Evolutionary conservation across 345 rosid species (phyloP).

Genomic region (Gossypium mustelinum): DNA sequence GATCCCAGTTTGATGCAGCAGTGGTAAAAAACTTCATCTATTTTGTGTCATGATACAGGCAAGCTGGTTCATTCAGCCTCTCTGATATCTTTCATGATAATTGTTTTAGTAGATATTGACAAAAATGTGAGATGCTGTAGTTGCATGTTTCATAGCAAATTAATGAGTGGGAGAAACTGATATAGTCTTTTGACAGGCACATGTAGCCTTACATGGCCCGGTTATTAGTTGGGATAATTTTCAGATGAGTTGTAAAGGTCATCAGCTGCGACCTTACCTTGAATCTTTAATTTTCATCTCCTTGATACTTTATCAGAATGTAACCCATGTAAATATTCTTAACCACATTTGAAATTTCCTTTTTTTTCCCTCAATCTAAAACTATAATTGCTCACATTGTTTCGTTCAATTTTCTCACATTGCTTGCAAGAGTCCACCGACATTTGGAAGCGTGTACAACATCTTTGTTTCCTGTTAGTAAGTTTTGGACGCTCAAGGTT

Average conservation of each 20-base stretch:
- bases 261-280: neutral
- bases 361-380: neutral
- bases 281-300: neutral
- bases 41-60: too few relatives aligned
- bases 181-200: slow-evolving; percentile 6
- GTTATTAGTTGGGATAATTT: neutral
- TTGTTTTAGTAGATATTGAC: too few relatives aligned
- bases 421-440: slow-evolving; percentile 6
- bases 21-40: too few relatives aligned
- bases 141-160: too few relatives aligned
- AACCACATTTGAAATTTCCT: neutral
- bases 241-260: too few relatives aligned
- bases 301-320: neutral
- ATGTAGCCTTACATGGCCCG: neutral
- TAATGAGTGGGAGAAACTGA: neutral
- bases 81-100: too few relatives aligned
- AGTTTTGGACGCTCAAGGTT: neutral
- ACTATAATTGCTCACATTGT: neutral
- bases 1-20: too few relatives aligned
- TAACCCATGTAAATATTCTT: neutral
- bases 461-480: neutral
- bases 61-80: too few relatives aligned
- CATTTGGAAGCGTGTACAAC: neutral
- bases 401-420: neutral
- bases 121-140: too few relatives aligned